Evolutionary conservation across 192 early-diverging fungal genomes (phyloP), one percentile per base, ranked within the genome.

Genomic region (Linnemannia exigua): DNA sequence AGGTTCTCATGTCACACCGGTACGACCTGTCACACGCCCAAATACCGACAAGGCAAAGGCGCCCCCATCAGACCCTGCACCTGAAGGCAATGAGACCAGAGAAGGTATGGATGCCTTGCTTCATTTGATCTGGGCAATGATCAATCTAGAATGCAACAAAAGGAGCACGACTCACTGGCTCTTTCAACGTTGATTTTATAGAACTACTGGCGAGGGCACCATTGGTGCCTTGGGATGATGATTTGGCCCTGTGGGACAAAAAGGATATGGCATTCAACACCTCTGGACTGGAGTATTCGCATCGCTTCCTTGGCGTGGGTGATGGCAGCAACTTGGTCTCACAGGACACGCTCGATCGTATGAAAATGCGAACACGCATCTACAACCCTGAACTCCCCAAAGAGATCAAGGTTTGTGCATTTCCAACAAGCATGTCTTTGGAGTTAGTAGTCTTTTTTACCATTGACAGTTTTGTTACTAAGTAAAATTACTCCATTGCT

Each of bases 171-270:
- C 50, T 52, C 50, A 52, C 16, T 52, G 1, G 2, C 22, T 19
- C 0, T 3, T 17, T 19, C 44, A 1, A n/a, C 16, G 38, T 17
- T 19, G 17, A 28, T 35, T 69, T 17, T 41, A 11, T 66, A 90
- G 89, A 88, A 46, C 71, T 95, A 25, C 75, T 91, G 35, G 88
- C 91, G 63, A 75, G 87, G 16, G 94, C 94, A 37, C 94, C 94
- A 0, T 89, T 95, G 3, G 88, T 95, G 1, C 75, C 89, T 28
- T 95, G 91, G 87, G 94, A 91, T 14, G 88, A 92, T 0, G 94
- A 95, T 76, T 78, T 95, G 68, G 88, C 91, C 19, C 91, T 94
- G 37, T 95, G 94, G 94, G 91, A 92, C 48, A 87, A 91, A 74
- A 84, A 88, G 12, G 80, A 87, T 36, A 89, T 95, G 16, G 88